Conservation (phyloP, 768 basidiomycete genomes). For the Kwoniella shandongensis region DNA sequence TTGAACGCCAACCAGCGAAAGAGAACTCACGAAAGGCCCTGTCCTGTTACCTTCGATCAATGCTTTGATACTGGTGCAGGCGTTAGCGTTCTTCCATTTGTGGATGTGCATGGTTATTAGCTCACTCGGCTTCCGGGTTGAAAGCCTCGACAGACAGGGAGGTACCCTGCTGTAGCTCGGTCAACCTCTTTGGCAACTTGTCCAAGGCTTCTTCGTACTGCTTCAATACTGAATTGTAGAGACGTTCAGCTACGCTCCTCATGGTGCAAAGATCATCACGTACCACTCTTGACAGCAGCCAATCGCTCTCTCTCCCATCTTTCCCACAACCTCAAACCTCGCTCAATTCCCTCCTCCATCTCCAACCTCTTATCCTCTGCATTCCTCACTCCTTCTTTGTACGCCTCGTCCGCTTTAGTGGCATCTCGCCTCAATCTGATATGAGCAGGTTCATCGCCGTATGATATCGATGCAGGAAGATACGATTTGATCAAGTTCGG, state of each 20-base stretch:
- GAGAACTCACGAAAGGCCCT: conserved; percentile 67
- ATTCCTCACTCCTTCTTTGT: conserved; percentile 74
- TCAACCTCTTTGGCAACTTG: conserved; percentile 68
- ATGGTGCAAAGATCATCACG: no score
- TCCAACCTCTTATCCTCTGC: conserved; percentile 81
- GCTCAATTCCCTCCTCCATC: conserved; percentile 82
- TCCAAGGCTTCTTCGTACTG: conserved; percentile 82
- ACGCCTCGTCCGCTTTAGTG: conserved; percentile 73
- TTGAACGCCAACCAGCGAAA: background rate
- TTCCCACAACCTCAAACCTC: conserved; percentile 74
- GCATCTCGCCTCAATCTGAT: conserved; percentile 74
- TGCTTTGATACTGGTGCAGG: conserved; percentile 55
- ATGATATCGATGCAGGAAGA: conserved; percentile 38
- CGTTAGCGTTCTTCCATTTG: background rate
- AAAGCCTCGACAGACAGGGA: conserved; percentile 75
- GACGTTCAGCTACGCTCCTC: no score
- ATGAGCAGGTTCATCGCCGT: conserved; percentile 64
- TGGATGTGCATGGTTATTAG: conserved; percentile 37
- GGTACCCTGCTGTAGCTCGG: conserved; percentile 67
- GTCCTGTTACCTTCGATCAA: conserved; percentile 91
- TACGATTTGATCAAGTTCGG: conserved; percentile 34
- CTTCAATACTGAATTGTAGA: conserved; percentile 75
- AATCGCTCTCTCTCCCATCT: conserved; percentile 82
- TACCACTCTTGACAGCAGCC: conserved; percentile 79
- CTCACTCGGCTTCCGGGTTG: conserved; percentile 76